Base-by-base conservation (phyloP, 306 rosid species). In the Cucumis melo region DNA sequence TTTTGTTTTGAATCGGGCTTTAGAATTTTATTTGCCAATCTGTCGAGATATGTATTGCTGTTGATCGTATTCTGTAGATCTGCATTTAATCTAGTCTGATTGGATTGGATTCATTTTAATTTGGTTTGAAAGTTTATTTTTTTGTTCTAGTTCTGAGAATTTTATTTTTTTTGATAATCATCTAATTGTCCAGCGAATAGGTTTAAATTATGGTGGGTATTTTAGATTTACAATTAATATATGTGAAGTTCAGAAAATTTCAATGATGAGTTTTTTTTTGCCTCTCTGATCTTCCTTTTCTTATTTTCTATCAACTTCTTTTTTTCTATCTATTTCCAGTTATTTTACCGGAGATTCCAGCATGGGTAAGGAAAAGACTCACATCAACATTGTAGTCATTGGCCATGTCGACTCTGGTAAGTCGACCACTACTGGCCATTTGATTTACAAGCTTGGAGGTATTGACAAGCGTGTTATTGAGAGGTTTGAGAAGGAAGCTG, bases 321-420 rank as follows among this genome's bases (percentile, higher is more conserved):
- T 5, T 39, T 27, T 27, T 27, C 2, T 1, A 27, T 27, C 29
- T 39, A 9, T 23, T 23, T 23, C 1, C 83, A 58, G 78, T 46
- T 81, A 39, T 11, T 21, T 32, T 73, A 50, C 73, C 44, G 3
- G 21, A 78, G 77, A 4, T 14, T 60, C 39, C 14, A 1, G 15
- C 13, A 92, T 92, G 98, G 98, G 98, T 57, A 91, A 93, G 78
- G 98, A 91, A 14, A 93, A 93, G 87, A 10, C 79, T 82, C 98
- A 93, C 84, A 93, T 93, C 12, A 93, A 74, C 95, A 93, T 93
- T 73, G 96, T 93, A 84, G 98, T 93, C 80, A 93, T 93, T 75
- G 98, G 98, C 46, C 98, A 93, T 34, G 98, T 90, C 21, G 98
- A 92, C 85, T 92, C 98, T 8, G 98, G 98, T 8, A 93, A 93